Base-by-base conservation (phyloP, 2,329 filamentous ascomycete species). In the Fusarium nodosum region DNA sequence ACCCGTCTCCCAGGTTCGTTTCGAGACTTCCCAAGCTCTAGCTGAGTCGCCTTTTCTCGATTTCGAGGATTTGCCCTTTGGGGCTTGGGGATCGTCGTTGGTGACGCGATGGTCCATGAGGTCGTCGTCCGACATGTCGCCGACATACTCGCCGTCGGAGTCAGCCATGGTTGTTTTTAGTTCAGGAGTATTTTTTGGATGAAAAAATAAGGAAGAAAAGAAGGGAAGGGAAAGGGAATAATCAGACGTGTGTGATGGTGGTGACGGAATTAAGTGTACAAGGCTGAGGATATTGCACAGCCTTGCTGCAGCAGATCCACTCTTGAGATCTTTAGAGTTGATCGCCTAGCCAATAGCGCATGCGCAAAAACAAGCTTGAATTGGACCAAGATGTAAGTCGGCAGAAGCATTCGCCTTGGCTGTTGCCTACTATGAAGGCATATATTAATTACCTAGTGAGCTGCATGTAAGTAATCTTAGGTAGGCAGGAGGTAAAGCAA, bases 111-210 rank as follows among this genome's bases (percentile, higher is more conserved):
- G 82, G 71, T 83, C 82, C 66, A 83, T 81, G 64, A 89, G 83
- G 68, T 91, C 90, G 74, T 91, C 90, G 72, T 91, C 89, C 26
- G 89, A 91, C 77, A 84, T 82, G 63, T 88, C 86, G 69, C 78
- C 86, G 64, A 91, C 85, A 77, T 88, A 92, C 71, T 92, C 90
- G 78, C 88, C 90, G 76, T 93, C 91, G 20, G 90, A 92, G 79
- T 92, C 90, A 58, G 89, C 88, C 91, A 93, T 93, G 69, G 65
- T 66, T 50, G 22, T 16, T 11, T n/a, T 11, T 46, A 4, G 4
- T 22, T 54, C 26, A 11, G 9, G 2, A 26, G 4, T 39, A 22
- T 13, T 39, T 54, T 46, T n/a, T 18, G n/a, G 12, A 11, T 18
- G 10, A 12, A 12, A 13, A 47, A 22, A 13, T 4, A 20, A 13